A percentile compares a stretch with the other conserved stretches of the same genome.
phyloP scores from a whole-genome alignment of 1,139 yeast species.

The Debaryomyces sp. region DNA sequence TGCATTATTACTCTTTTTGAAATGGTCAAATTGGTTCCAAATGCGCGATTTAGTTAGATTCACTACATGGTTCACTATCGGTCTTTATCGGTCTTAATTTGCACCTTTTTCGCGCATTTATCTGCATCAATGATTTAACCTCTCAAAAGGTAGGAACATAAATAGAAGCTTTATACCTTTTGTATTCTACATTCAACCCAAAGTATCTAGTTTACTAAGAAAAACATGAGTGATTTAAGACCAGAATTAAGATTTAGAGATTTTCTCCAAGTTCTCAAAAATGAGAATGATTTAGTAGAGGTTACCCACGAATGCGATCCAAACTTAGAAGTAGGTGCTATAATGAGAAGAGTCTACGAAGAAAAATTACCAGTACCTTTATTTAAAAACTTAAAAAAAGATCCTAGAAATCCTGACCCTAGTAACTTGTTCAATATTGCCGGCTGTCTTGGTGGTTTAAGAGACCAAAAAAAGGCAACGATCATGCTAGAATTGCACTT shows the following conservation, averaged over 20 bases:
- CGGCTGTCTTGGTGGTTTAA: constrained; percentile 19
- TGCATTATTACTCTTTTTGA: too few relatives aligned
- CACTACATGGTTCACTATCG: not conserved
- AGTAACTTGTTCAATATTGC: constrained; percentile 15
- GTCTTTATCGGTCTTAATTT: not conserved
- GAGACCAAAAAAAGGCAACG: constrained; percentile 13
- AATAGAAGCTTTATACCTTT: too few relatives aligned
- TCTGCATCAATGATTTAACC: not conserved
- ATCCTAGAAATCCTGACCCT: constrained; percentile 10
- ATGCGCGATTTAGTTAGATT: not conserved
- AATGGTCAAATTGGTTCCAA: too few relatives aligned
- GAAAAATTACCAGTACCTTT: constrained; percentile 17
- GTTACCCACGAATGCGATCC: constrained; percentile 20
- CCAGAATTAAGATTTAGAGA: constrained; percentile 20
- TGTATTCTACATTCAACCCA: too few relatives aligned
- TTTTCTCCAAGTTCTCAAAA: constrained; percentile 16
- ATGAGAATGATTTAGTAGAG: constrained; percentile 20
- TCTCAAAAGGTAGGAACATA: not conserved
- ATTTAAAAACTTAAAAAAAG: constrained; percentile 18
- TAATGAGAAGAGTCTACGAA: constrained; percentile 20
- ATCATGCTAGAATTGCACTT: constrained; percentile 22
- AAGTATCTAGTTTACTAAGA: too few relatives aligned
- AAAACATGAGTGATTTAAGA: constrained; percentile 15
- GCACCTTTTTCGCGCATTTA: too few relatives aligned
- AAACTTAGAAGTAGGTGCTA: constrained; percentile 20